Base-by-base conservation (phyloP, 176 grass and related monocot genomes). In the Lolium perenne region DNA sequence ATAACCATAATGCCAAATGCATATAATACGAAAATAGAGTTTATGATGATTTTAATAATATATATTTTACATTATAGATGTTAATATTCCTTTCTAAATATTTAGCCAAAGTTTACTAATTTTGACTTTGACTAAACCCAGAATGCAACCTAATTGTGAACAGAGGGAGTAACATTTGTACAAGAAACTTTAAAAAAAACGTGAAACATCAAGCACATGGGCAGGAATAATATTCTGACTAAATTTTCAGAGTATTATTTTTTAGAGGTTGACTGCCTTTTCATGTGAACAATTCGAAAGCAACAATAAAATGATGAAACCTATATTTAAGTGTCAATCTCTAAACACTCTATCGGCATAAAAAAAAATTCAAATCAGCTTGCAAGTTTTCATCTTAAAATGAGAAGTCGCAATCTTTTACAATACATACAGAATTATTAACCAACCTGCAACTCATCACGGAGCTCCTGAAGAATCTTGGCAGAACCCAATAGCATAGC, bases 401-500 rank as follows among this genome's bases (percentile, higher is more conserved):
- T 75, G 35, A 78, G 46, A 79, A 83, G 49, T 56, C 7, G 1
- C 8, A 50, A 50, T 45, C 23, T 21, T 56, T 38, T n/a, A 79
- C 41, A 87, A 41, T 17, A 16, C 9, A 41, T 1, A 57, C 18
- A 63, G 23, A 82, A 51, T 35, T 70, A 64, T 76, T 50, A 71
- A 60, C 60, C 62, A 85, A 98, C 95, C 95, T 95, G 77, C 76
- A 98, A 43, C 80, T 98, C 87, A 59, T 93, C 86, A 63, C 61
- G 78, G 79, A 86, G 91, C 82, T 98, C 95, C 77, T 95, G 93
- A 93, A 98, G 93, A 90, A 98, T 90, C 85, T 87, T 98, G n/a
- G 93, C 95, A 85, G 95, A 94, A 76, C 95, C 95, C 80, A 98
- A 91, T 3, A 95, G 76, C 91, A 98, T 98, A 76, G 95, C 83